phyloP scores from a whole-genome alignment of 225 moss, liverwort and hornwort species.

The Physcomitrium patens region DNA sequence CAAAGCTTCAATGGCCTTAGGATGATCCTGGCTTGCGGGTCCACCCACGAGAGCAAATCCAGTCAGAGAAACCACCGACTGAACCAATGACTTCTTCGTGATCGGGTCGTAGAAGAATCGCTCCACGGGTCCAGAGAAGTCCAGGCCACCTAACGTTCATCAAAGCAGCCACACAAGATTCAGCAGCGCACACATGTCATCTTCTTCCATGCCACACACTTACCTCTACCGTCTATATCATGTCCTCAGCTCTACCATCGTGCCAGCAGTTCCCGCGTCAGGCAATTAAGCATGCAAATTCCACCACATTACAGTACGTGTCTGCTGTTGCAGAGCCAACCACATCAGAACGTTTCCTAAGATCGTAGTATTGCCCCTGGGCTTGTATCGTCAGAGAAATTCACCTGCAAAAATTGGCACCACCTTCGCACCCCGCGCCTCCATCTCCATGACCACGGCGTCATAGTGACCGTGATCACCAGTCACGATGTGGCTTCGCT shows the following conservation, averaged over 20 bases:
- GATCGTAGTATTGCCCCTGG: neutral
- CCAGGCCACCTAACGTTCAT: conserved; percentile 70
- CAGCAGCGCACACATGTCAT: no score
- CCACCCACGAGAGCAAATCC: conserved; percentile 97
- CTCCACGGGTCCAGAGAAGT: conserved; percentile 93
- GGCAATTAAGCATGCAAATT: no score
- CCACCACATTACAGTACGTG: no score
- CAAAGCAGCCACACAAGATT: neutral
- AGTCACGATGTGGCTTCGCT: conserved; percentile 96
- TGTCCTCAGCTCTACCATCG: no score
- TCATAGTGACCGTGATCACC: conserved; percentile 97
- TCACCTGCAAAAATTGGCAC: conserved; percentile 91
- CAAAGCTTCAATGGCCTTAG: conserved; percentile 85
- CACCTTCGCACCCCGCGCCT: conserved; percentile 92
- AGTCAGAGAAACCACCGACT: conserved; percentile 92
- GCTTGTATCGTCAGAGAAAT: neutral
- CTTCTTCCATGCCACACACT: no score
- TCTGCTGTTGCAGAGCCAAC: no score
- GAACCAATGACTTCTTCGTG: conserved; percentile 81
- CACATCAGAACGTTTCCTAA: no score
- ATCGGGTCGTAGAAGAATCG: conserved; percentile 97
- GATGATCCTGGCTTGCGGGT: conserved; percentile 94
- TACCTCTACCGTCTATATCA: no score
- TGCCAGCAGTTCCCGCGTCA: no score
- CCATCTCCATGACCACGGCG: conserved; percentile 98